Base-by-base conservation (phyloP, 2,329 filamentous ascomycete genomes). In the Rhinocladiella mackenziei region DNA sequence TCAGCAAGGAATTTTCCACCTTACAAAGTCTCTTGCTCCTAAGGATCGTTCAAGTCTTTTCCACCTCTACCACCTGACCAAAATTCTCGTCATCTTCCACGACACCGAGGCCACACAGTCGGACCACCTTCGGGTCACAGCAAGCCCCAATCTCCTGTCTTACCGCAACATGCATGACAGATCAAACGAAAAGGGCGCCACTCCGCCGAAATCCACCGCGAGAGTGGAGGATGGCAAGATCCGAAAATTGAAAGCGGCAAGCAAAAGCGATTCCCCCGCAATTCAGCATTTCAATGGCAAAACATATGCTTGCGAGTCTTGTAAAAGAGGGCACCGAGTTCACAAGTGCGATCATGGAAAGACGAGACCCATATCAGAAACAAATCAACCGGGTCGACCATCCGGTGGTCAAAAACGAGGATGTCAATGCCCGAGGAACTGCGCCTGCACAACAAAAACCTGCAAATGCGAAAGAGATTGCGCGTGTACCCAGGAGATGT, bases 321-420 rank as follows among this genome's bases (percentile, higher is more conserved):
- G 56, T 34, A 54, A 53, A 29, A 49, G 43, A 30, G 56, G 56
- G 25, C 56, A 58, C 40, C 50, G 56, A 40, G 54, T 56, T 9
- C 40, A 53, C 18, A 50, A 48, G 23, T 58, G 56, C 36, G 50
- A 56, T 35, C 54, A 58, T 51, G 53, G 50, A 4, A 51, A 43
- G 14, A 47, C 44, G 10, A 51, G 49, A 36, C 53, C 50, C 2
- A 53, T 57, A n/a, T 49, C 48, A 8, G 42, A 52, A 17, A 56
- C 51, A 3, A 48, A 56, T 26, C 51, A 52, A 17, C 53, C 55
- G 4, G 55, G 55, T 15, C 47, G 55, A 36, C 55, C 55, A 5
- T 51, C 53, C 2, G 50, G 41, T 10, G 54, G 54, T 17, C 45
- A 54, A 34, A 57, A 54, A 33, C 39, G 54, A 39, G 46, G 48